Evolutionary conservation across 2,329 filamentous ascomycete species (phyloP).

Genomic region (Pseudogymnoascus sp.): DNA sequence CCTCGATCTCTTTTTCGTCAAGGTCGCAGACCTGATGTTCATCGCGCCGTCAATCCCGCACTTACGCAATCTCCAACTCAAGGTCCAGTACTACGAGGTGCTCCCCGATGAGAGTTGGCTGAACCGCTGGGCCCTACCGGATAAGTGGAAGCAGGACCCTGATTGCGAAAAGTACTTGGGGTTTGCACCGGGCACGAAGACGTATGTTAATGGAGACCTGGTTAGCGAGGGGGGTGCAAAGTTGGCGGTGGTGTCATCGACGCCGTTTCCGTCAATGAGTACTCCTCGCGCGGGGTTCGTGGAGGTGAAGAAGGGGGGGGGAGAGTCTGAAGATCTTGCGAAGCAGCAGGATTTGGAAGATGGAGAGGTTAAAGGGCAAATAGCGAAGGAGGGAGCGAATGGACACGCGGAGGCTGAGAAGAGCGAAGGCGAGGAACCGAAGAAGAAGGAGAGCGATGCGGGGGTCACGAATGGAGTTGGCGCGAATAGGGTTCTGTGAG

Average conservation of each 20-base stretch:
- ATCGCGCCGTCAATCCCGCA: conserved; percentile 50
- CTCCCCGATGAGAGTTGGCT: conserved; percentile 14
- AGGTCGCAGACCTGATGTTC: conserved; percentile 56
- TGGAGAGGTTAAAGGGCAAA: neutral
- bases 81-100: conserved; percentile 49
- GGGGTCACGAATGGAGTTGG: neutral
- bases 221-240: conserved; percentile 43
- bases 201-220: conserved; percentile 48
- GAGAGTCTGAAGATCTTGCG: conserved; percentile 44
- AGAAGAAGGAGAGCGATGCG: neutral
- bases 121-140: conserved; percentile 10
- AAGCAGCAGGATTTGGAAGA: conserved; percentile 36
- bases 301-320: conserved; percentile 43
- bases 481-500: conserved; percentile 1
- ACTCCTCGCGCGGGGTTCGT: conserved; percentile 42
- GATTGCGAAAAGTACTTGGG: conserved; percentile 41
- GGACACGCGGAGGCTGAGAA: neutral
- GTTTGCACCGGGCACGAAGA: conserved; percentile 49
- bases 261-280: conserved; percentile 45
- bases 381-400: neutral
- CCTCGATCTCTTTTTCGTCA: conserved; percentile 59
- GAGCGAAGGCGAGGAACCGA: neutral
- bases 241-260: conserved; percentile 39
- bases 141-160: conserved; percentile 52
- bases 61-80: conserved; percentile 45